These are phyloP conservation scores for Pilatotrama ljubarskyi DNA, from an alignment of 768 basidiomycete species.

Conservation along the genomic window DNA sequence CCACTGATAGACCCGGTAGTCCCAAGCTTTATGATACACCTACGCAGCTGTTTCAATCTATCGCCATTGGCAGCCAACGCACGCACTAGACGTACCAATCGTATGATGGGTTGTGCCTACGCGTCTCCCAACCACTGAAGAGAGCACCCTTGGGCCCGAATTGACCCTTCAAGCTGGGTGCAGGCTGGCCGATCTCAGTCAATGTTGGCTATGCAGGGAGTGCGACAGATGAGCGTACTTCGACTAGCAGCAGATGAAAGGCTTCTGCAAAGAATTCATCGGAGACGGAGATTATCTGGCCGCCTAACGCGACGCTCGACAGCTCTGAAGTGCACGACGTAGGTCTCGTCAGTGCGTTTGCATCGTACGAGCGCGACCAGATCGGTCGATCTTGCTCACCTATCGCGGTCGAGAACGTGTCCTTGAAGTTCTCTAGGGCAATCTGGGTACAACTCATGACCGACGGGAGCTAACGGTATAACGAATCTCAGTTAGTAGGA, in stretches of 20 bases:
- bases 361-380: not conserved
- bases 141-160: conserved; percentile 95
- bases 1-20: conserved; percentile 71
- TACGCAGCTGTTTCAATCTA: conserved; percentile 30
- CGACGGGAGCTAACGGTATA: not conserved
- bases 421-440: conserved; percentile 46
- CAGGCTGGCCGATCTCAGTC: conserved; percentile 53
- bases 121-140: conserved; percentile 92
- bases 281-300: conserved; percentile 69
- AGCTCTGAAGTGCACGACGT: conserved; percentile 56
- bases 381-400: conserved; percentile 38
- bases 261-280: conserved; percentile 97
- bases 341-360: not conserved
- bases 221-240: conserved; percentile 48
- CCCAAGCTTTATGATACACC: conserved; percentile 91
- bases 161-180: conserved; percentile 89
- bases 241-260: conserved; percentile 76
- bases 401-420: conserved; percentile 49
- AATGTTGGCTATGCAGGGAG: not conserved
- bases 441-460: conserved; percentile 48
- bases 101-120: conserved; percentile 82
- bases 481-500: not conserved
- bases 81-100: conserved; percentile 67
- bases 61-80: not conserved
- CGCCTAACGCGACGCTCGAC: conserved; percentile 84